Conservation (phyloP, 106 monocot species). For the Platanthera zijinensis region DNA sequence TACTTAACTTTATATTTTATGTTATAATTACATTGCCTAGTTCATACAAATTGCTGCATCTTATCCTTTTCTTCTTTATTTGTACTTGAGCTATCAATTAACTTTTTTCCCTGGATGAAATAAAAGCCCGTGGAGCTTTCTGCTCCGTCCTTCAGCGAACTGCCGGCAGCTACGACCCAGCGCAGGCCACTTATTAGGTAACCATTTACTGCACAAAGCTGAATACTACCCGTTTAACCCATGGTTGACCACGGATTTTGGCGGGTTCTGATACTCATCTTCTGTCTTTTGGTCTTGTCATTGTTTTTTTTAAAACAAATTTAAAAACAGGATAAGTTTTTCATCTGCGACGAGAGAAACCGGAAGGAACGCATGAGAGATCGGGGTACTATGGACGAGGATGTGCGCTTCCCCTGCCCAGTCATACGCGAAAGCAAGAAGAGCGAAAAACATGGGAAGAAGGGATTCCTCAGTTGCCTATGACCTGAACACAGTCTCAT, state of each 20-base stretch:
- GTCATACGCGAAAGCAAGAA: neutral
- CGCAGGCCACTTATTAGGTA: conserved; percentile 69
- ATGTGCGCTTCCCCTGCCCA: neutral
- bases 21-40: no score
- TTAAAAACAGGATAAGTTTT: conserved; percentile 12
- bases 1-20: no score
- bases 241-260: neutral
- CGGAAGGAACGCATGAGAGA: conserved; percentile 5
- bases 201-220: neutral
- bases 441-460: neutral
- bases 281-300: neutral
- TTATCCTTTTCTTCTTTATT: neutral
- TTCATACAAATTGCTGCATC: neutral
- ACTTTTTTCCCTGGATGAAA: conserved; percentile 1
- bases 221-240: no score
- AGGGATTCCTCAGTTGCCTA: neutral
- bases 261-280: neutral
- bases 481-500: neutral
- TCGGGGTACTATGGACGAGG: neutral
- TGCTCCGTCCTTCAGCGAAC: conserved; percentile 18
- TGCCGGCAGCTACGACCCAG: conserved; percentile 24
- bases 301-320: neutral
- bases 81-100: neutral
- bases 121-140: conserved; percentile 48
- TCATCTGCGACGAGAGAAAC: conserved; percentile 6